Conservation (phyloP, 1,284 basidiomycete species). For the Cutaneotrichosporon sp. region DNA sequence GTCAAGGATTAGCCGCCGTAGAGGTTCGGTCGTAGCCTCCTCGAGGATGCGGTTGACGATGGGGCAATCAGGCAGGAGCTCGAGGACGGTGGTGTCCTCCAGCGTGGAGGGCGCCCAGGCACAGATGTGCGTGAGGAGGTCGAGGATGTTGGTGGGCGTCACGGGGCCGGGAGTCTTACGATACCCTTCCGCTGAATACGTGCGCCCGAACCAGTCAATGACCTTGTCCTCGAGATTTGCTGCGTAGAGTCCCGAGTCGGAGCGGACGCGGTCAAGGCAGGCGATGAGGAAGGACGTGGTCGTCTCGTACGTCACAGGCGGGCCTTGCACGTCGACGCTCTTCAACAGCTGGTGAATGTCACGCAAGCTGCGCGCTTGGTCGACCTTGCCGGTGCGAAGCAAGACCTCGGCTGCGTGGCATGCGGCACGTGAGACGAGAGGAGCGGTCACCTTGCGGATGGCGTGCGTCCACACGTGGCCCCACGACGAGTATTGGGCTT, state of each 20-base stretch:
- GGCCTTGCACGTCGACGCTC: slow-evolving; percentile 84
- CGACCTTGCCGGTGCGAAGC: slow-evolving; percentile 57
- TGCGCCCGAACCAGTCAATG: slow-evolving; percentile 67
- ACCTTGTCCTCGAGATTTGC: slow-evolving; percentile 81
- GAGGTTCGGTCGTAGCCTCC: slow-evolving; percentile 61
- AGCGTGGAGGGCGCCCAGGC: slow-evolving; percentile 60
- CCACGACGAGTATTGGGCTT: slow-evolving; percentile 58
- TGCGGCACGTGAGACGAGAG: slow-evolving; percentile 71
- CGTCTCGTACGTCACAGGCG: slow-evolving; percentile 77
- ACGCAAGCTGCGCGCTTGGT: slow-evolving; percentile 60
- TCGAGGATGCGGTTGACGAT: slow-evolving; percentile 65
- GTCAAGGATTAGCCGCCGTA: slow-evolving; percentile 69
- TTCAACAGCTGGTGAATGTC: slow-evolving; percentile 75
- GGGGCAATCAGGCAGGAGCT: slow-evolving; percentile 64
- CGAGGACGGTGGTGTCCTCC: slow-evolving; percentile 20
- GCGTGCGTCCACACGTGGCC: slow-evolving; percentile 77
- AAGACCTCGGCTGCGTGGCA: slow-evolving; percentile 69
- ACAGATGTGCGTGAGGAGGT: slow-evolving; percentile 64
- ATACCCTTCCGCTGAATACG: slow-evolving; percentile 56
- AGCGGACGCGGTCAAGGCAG: slow-evolving; percentile 67
- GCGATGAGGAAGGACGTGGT: slow-evolving; percentile 75
- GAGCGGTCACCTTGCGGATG: slow-evolving; percentile 68
- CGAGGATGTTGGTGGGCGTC: slow-evolving; percentile 64
- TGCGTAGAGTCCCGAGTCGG: slow-evolving; percentile 76
- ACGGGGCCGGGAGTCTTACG: slow-evolving; percentile 57